Evolutionary conservation across 2,329 filamentous ascomycete genomes (phyloP), one percentile per base, ranked within the genome.

Genomic region (Plectosphaerella sp.): DNA sequence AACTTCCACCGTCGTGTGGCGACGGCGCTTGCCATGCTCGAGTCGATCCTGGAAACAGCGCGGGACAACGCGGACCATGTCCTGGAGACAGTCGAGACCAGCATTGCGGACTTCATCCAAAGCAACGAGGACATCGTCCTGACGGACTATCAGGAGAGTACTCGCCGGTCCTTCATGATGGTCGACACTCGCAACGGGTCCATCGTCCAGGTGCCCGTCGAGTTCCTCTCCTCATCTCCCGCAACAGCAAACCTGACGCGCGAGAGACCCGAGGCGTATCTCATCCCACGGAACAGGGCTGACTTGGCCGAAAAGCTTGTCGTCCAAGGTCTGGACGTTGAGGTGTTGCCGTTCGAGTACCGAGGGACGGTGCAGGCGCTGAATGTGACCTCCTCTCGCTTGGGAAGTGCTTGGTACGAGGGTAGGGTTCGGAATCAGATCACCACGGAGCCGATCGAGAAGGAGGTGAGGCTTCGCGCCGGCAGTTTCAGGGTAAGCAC

Each of bases 1-100:
- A 61, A 65, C 35, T 65, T 63, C 10, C 63, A 65, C 39, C 61
- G 63, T 0, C 63, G 63, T 15, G 61, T 64, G 1, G 61, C 59
- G n/a, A 57, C 63, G 2, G 58, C 57, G 4, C 37, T 65, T 8
- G 57, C 55, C 1, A 65, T 60, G 59, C 52, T 65, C 1, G 54
- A 59, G 5, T 49, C 60, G 1, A 54, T 65, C 4, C 45, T 65
- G 0, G 60, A 65, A n/a, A 59, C 59, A 1, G 63, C 63, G 0
- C 54, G 59, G 0, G 62, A 65, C 3, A 57, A 61, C 1, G 57
- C 54, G 0, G 51, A 61, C 0, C 43, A 58, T 6, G 58, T 65
- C 0, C 54, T 57, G 5, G 22, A 59, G 3, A 57, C 58, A 0
- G 48, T 65, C 1, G 59, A 64, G 25, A 54, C 56, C 0, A 62